Evolutionary conservation across 202 grass and related monocot species (phyloP).

Genomic region (Elaeis oleifera): DNA sequence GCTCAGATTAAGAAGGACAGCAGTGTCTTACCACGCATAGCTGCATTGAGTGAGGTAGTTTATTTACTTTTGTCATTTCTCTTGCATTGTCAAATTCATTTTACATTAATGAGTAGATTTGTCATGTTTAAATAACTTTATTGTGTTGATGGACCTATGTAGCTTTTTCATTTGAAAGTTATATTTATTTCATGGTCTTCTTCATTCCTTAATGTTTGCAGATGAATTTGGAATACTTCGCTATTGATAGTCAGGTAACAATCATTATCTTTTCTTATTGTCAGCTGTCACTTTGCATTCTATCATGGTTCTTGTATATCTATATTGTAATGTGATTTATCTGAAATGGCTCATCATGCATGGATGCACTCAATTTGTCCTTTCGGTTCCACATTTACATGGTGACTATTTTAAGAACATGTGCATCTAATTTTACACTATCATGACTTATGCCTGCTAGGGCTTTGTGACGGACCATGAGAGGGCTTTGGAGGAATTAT

Average conservation of each 20-base stretch:
- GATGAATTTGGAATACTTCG: constrained; percentile 99
- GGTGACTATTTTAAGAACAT: constrained; percentile 12
- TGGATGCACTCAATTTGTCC: too few species aligned
- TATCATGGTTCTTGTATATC: not conserved
- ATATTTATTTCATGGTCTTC: constrained; percentile 27
- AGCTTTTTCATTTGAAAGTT: constrained; percentile 1
- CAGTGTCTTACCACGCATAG: constrained; percentile 77
- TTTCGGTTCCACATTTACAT: too few species aligned
- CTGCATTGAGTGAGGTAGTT: constrained; percentile 85
- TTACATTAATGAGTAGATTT: too few species aligned
- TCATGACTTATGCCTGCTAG: constrained; percentile 24
- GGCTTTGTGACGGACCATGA: constrained; percentile 92
- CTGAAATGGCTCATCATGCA: too few species aligned
- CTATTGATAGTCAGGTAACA: constrained; percentile 92
- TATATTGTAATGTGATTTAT: too few species aligned
- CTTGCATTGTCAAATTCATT: too few species aligned
- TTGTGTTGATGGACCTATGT: too few species aligned
- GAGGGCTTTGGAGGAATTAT: constrained; percentile 91
- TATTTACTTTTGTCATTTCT: constrained; percentile 18
- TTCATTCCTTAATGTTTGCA: constrained; percentile 38
- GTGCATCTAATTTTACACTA: constrained; percentile 3
- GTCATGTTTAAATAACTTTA: too few species aligned
- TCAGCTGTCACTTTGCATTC: not conserved
- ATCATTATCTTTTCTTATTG: not conserved
- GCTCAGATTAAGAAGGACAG: constrained; percentile 72